These are phyloP conservation scores for Cystobasidium sp. DNA, from an alignment of 1,284 basidiomycete species.

Conservation along the genomic window DNA sequence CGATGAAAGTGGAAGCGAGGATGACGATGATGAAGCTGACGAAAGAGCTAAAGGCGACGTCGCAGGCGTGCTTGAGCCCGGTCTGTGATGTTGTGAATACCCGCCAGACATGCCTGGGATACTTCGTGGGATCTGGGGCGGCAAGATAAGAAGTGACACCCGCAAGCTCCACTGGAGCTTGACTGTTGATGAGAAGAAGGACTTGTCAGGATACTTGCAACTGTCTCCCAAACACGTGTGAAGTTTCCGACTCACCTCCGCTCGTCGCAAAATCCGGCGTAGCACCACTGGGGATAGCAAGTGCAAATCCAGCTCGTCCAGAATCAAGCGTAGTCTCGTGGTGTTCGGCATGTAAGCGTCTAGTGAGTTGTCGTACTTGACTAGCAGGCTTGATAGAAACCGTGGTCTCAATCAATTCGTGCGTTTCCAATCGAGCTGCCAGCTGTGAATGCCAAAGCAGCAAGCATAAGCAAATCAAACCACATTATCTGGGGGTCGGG, in stretches of 20 bases:
- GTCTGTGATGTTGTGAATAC: conserved; percentile 66
- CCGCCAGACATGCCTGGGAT: conserved; percentile 21
- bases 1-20: conserved; percentile 14
- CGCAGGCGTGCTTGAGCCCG: conserved; percentile 64
- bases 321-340: conserved; percentile 74
- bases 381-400: conserved; percentile 61
- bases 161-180: conserved; percentile 85
- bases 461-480: conserved; percentile 4
- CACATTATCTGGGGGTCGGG: not conserved
- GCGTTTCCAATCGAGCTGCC: conserved; percentile 80
- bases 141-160: conserved; percentile 76
- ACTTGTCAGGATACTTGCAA: not conserved
- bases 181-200: conserved; percentile 58
- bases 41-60: conserved; percentile 16
- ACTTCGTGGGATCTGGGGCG: conserved; percentile 61
- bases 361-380: conserved; percentile 56
- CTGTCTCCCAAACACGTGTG: not conserved
- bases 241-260: conserved; percentile 58
- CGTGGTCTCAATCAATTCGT: conserved; percentile 72
- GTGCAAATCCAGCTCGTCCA: conserved; percentile 75
- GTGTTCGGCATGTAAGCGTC: conserved; percentile 78
- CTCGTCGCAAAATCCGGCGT: conserved; percentile 72
- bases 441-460: conserved; percentile 61
- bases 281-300: conserved; percentile 86
- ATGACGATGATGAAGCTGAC: conserved; percentile 9